A percentile compares a stretch with the other conserved stretches of the same genome.
phyloP scores from a whole-genome alignment of 139 green algal genomes.

The Closterium sp. region DNA sequence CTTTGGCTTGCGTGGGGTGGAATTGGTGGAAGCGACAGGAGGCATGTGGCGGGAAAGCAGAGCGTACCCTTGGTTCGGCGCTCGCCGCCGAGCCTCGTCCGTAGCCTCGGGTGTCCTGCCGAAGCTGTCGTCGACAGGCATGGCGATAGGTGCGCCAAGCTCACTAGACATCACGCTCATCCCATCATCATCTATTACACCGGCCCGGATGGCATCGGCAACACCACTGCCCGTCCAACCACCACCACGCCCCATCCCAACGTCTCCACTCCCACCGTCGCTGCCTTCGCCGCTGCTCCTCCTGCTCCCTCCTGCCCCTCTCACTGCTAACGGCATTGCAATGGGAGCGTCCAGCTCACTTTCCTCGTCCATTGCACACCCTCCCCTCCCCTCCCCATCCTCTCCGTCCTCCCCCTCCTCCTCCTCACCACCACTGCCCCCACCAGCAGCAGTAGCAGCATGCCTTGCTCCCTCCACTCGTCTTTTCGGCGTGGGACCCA shows the following conservation, averaged over 20 bases:
- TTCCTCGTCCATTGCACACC: neutral
- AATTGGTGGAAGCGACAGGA: neutral
- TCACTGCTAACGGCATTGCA: neutral
- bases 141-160: neutral
- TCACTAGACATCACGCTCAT: neutral
- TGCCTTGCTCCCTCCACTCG: neutral
- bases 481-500: neutral
- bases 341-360: neutral
- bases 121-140: neutral
- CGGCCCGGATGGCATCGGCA: neutral
- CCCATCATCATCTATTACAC: neutral
- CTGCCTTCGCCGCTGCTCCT: neutral
- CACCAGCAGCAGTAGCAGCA: neutral
- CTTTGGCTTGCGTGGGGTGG: neutral
- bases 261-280: too few species aligned
- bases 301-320: neutral
- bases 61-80: neutral
- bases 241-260: neutral
- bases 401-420: neutral
- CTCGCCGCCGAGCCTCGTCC: neutral
- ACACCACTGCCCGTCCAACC: neutral
- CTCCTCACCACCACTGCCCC: neutral
- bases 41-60: neutral
- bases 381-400: neutral
- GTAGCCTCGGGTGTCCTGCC: neutral